phyloP scores from a whole-genome alignment of 2,329 filamentous ascomycete species.

The Aphanocladium album region DNA sequence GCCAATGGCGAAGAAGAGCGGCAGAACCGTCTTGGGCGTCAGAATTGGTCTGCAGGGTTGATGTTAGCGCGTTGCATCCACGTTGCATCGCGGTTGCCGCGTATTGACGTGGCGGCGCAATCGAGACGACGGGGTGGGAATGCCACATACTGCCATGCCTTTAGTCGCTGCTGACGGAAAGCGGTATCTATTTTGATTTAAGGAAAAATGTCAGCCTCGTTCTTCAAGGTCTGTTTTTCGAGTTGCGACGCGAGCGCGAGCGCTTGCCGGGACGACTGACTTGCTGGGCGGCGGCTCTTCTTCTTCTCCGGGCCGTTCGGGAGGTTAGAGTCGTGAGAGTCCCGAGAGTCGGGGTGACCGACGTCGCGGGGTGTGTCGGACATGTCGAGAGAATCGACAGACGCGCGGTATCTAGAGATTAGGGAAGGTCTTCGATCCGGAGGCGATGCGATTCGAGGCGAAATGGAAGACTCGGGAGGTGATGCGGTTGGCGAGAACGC shows the following conservation, averaged over 20 bases:
- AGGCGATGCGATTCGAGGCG: not conserved
- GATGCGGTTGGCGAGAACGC: not conserved
- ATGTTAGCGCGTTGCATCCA: constrained; percentile 26
- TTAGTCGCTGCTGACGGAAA: constrained; percentile 92
- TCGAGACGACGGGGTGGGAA: not conserved
- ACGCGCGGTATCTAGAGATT: not conserved
- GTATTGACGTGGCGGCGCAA: not conserved
- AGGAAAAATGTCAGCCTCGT: not conserved
- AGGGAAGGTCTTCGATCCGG: not conserved
- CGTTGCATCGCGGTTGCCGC: constrained; percentile 23
- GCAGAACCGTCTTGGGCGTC: constrained; percentile 88
- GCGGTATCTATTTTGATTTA: constrained; percentile 71
- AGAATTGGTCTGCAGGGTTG: constrained; percentile 68
- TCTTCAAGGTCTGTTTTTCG: not conserved
- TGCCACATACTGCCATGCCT: constrained; percentile 88
- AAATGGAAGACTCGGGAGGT: no score
- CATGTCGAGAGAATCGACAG: constrained; percentile 29
- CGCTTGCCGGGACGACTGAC: constrained; percentile 44
- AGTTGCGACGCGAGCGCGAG: not conserved
- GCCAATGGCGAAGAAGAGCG: constrained; percentile 85
- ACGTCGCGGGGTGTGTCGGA: constrained; percentile 41
- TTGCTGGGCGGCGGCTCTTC: constrained; percentile 88
- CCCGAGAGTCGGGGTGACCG: constrained; percentile 48
- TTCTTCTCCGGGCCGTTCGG: constrained; percentile 63
- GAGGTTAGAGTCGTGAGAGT: constrained; percentile 46